Evolutionary conservation across 148 eudicot species (phyloP), one percentile per base, ranked within the genome.

Genomic region (Drosera capensis): DNA sequence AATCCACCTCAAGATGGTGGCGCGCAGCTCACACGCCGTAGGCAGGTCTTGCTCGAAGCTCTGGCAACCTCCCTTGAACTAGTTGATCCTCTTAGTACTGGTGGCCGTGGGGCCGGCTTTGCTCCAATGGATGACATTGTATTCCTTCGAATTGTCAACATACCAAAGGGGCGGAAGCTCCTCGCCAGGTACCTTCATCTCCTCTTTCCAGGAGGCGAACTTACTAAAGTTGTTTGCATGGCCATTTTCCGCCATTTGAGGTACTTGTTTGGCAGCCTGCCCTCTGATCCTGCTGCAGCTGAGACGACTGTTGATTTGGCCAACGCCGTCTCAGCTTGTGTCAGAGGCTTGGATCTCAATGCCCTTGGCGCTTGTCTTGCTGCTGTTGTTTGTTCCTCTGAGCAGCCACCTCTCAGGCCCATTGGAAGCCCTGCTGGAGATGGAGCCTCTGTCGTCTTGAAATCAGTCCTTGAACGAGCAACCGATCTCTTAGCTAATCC

Each of bases 161-260:
- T 84, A 38, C 85, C 87, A 4, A 90, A 84, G 65, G 99, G 99
- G 12, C 67, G 77, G 56, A 90, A 80, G 61, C 84, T 90, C 42
- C 68, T 90, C 17, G 44, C 62, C 6, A 73, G 68, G 67, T 90
- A 73, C 62, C 80, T 90, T 24, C 65, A 69, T 57, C 75, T 68
- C 54, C 78, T 90, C 25, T 59, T 59, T 37, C 79, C 93, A 3
- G 71, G 83, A 7, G 49, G 77, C 12, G 93, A 90, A 45, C 87
- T 90, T 3, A 54, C 59, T 19, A 68, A 95, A 43, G 55, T 85
- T 20, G 82, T 78, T 39, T 78, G 81, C 70, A 84, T 85, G 88
- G 93, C 99, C 42, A 73, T 90, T 57, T 84, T 78, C 41, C 95
- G 95, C 44, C 86, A 85, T 67, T 70, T 80, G 56, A 78, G 99